These are phyloP conservation scores for Croton setiger DNA, from an alignment of 441 rosid species.

Conservation along the genomic window DNA sequence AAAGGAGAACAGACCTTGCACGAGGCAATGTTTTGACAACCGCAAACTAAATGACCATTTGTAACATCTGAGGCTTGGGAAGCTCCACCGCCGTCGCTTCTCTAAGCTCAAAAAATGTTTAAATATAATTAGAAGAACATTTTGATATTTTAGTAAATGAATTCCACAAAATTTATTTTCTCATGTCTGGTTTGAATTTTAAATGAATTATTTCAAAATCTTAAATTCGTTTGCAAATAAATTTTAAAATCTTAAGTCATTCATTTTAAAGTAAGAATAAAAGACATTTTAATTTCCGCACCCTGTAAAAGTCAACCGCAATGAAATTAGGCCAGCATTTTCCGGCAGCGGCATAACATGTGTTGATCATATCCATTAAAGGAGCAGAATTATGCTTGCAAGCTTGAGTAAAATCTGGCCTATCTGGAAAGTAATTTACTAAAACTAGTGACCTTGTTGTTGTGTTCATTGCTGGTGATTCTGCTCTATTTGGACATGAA, in stretches of 20 bases:
- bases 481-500: slow-evolving; percentile 63
- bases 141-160: no score
- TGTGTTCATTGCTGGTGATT: slow-evolving; percentile 63
- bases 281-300: slow-evolving; percentile 9
- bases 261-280: no score
- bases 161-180: no score
- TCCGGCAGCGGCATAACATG: slow-evolving; percentile 64
- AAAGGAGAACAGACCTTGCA: no score
- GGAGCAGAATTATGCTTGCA: slow-evolving; percentile 79
- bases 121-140: no score
- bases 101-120: no score
- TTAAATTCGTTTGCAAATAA: no score
- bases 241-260: no score
- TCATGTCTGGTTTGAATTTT: no score
- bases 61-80: slow-evolving; percentile 66
- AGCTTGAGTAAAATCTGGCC: slow-evolving; percentile 52
- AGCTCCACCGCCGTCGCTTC: slow-evolving; percentile 77
- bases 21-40: slow-evolving; percentile 55
- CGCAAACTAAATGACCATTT: slow-evolving; percentile 77
- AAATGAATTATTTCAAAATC: no score
- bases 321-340: slow-evolving; percentile 96
- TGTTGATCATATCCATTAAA: slow-evolving; percentile 50
- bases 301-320: slow-evolving; percentile 89
- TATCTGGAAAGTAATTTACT: slow-evolving; percentile 57
- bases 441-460: slow-evolving; percentile 57